Evolutionary conservation across 2,329 filamentous ascomycete species (phyloP), one percentile per base, ranked within the genome.

Genomic region (Nemania bipapillata): DNA sequence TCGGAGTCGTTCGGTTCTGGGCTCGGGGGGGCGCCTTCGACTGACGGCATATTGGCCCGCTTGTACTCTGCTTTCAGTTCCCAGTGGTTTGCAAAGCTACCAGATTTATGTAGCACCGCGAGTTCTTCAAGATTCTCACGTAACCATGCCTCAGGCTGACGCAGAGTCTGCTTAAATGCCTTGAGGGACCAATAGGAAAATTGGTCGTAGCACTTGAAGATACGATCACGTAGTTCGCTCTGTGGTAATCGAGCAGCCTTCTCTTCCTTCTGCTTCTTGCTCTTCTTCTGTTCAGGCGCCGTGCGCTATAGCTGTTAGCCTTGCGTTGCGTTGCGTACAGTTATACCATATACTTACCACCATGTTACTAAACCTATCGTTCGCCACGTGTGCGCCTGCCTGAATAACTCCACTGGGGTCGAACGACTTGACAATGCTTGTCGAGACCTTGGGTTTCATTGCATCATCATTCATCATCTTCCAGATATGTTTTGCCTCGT

Each of bases 181-280:
- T 93, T 94, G 85, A 98, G 92, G n/a, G 92, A 90, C 94, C 95
- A 99, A 81, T 96, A 98, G 75, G 91, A 90, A 85, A 92, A 97
- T 76, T 91, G 85, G 65, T 90, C 88, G 88, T 97, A 99, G 78
- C 90, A 91, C 56, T 87, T 83, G 83, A 95, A 94, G 69, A 99
- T 90, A 72, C 89, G 87, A 81, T 97, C 94, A 81, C 97, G 83
- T 70, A 99, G 89, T 76, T 96, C 91, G 84, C 93, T 91, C 80
- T 94, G 90, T 52, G 93, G 90, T 81, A 98, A 94, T 81, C 96
- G 94, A 37, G 93, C 92, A 30, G 92, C 91, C 69, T 77, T 77
- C 69, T 79, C 78, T 53, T 76, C 74, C 63, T 74, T 74, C 68
- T 74, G 73, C 84, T 98, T 97, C 81, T 93, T 90, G 74, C 92